Conservation (phyloP, 352 stramenopile species). For the Globisporangium polare region DNA sequence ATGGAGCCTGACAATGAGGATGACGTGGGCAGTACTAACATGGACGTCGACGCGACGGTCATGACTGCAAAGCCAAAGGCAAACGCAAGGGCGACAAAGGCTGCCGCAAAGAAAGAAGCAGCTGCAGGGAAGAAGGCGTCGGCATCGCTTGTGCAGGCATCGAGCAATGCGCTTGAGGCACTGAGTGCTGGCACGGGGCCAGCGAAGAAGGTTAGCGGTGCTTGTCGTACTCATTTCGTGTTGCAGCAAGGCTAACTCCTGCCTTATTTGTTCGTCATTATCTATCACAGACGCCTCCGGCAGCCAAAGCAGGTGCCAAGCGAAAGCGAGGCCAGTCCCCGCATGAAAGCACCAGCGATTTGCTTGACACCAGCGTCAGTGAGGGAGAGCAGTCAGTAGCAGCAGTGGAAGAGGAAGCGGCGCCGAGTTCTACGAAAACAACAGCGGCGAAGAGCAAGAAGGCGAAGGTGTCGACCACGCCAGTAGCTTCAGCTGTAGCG, state of each 20-base stretch:
- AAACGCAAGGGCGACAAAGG: slow-evolving; percentile 3
- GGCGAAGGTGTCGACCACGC: neutral
- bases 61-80: slow-evolving; percentile 5
- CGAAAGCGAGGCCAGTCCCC: slow-evolving; percentile 11
- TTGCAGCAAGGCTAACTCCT: neutral
- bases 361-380: neutral
- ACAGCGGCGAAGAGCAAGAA: slow-evolving; percentile 19
- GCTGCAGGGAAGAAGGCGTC: slow-evolving; percentile 23
- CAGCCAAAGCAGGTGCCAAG: slow-evolving; percentile 9
- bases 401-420: slow-evolving; percentile 4
- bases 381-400: neutral
- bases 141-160: neutral
- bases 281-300: neutral
- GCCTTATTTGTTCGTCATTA: neutral
- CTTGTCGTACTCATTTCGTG: neutral
- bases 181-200: neutral
- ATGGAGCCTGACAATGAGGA: slow-evolving; percentile 22
- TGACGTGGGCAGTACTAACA: slow-evolving; percentile 15
- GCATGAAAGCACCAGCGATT: neutral
- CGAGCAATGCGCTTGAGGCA: slow-evolving; percentile 8
- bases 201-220: slow-evolving; percentile 5
- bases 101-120: slow-evolving; percentile 21
- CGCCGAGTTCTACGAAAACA: slow-evolving; percentile 3
- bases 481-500: neutral
- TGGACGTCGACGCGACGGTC: slow-evolving; percentile 3